Percentiles rank a stretch among this genome's conserved stretches.
These are phyloP conservation scores for Tolypocladium inflatum DNA, from an alignment of 2,329 filamentous ascomycete species.

Conservation along the genomic window DNA sequence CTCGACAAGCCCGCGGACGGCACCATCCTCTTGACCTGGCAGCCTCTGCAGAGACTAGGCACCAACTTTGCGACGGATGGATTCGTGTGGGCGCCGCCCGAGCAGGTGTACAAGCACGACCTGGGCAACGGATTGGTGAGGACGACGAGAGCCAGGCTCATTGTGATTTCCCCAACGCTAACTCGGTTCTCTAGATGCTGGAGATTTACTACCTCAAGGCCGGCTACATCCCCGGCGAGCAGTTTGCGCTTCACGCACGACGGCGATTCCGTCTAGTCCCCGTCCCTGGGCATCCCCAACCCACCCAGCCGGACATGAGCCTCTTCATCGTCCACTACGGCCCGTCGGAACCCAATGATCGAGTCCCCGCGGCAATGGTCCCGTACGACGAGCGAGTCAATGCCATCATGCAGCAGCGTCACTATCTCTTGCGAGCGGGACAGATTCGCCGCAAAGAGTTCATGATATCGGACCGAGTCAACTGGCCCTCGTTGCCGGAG, in stretches of 20 bases:
- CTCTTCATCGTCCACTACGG: slow-evolving; percentile 91
- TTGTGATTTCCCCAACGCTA: slow-evolving; percentile 3
- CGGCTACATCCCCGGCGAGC: slow-evolving; percentile 71
- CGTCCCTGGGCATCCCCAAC: slow-evolving; percentile 59
- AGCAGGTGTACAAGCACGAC: slow-evolving; percentile 69
- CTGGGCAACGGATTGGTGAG: slow-evolving; percentile 50
- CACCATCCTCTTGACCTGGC: slow-evolving; percentile 79
- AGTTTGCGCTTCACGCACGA: slow-evolving; percentile 65
- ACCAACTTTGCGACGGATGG: slow-evolving; percentile 83
- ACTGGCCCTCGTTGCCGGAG: slow-evolving; percentile 75
- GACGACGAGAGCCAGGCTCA: neutral
- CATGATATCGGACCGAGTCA: slow-evolving; percentile 80
- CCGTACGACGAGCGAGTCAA: slow-evolving; percentile 54
- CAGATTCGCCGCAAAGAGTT: slow-evolving; percentile 87
- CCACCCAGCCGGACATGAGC: slow-evolving; percentile 64
- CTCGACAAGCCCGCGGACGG: slow-evolving; percentile 75
- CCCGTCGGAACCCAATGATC: slow-evolving; percentile 62
- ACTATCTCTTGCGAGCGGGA: slow-evolving; percentile 62
- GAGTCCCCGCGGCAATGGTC: slow-evolving; percentile 60
- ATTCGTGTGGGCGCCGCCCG: slow-evolving; percentile 79
- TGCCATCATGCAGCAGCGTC: slow-evolving; percentile 49
- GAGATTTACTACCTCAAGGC: slow-evolving; percentile 79
- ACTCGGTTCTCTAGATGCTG: slow-evolving; percentile 50
- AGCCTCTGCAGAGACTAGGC: slow-evolving; percentile 62
- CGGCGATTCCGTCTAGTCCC: slow-evolving; percentile 77